These are phyloP conservation scores for Calvatia gigantea DNA, from an alignment of 768 basidiomycete species.

Conservation along the genomic window DNA sequence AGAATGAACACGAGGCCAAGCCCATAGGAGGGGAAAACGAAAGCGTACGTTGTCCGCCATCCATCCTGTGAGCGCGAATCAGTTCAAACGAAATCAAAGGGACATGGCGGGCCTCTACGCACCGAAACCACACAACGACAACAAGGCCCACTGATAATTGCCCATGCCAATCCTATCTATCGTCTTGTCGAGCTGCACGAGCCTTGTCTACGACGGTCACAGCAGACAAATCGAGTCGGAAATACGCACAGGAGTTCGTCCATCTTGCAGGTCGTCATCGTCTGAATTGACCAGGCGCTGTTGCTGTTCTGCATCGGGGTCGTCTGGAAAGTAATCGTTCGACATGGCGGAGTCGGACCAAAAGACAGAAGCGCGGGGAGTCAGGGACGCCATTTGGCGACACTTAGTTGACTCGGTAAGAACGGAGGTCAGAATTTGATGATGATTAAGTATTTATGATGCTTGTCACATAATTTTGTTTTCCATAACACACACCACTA, in stretches of 20 bases:
- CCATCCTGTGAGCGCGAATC: conserved; percentile 57
- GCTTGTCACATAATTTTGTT: neutral
- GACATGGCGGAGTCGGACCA: conserved; percentile 23
- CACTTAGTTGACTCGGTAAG: neutral
- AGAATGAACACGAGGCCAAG: conserved; percentile 15
- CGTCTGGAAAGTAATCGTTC: conserved; percentile 34
- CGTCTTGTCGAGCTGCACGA: conserved; percentile 63
- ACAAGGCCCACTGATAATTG: conserved; percentile 77
- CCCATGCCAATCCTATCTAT: conserved; percentile 94
- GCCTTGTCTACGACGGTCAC: conserved; percentile 14
- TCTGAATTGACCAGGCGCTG: conserved; percentile 26
- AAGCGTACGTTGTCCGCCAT: conserved; percentile 82
- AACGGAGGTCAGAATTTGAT: neutral
- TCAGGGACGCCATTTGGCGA: conserved; percentile 16
- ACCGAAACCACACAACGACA: conserved; percentile 89
- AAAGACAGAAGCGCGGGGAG: conserved; percentile 10
- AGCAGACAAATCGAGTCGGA: neutral
- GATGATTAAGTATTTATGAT: neutral
- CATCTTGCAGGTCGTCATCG: conserved; percentile 29
- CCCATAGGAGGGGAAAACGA: conserved; percentile 7
- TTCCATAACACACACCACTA: no score
- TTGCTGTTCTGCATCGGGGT: conserved; percentile 33
- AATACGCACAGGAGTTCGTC: conserved; percentile 43
- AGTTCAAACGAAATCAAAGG: neutral
- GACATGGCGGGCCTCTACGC: conserved; percentile 26